Conservation (phyloP, 2,329 filamentous ascomycete species). For the Fonsecaea multimorphosa region DNA sequence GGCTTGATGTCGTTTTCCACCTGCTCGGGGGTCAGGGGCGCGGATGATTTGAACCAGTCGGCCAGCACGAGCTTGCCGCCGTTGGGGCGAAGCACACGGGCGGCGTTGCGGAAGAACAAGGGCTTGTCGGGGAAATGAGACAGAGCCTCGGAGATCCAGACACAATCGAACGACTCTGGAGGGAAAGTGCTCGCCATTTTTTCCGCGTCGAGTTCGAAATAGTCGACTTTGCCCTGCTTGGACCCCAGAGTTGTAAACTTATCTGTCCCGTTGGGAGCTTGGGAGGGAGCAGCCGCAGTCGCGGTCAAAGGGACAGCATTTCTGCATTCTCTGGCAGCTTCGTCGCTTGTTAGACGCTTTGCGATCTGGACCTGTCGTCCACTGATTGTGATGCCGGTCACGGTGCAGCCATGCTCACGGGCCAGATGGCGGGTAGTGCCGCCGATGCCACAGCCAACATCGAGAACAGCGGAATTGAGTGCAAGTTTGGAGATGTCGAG, state of each 20-base stretch:
- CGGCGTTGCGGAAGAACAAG: constrained; percentile 63
- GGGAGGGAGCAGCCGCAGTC: background rate
- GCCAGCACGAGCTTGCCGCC: constrained; percentile 64
- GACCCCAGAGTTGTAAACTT: constrained; percentile 50
- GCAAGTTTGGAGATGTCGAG: constrained; percentile 55
- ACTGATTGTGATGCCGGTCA: constrained; percentile 67
- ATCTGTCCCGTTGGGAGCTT: constrained; percentile 39
- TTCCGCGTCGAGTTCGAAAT: constrained; percentile 67
- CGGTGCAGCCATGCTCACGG: constrained; percentile 56
- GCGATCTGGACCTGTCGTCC: constrained; percentile 65
- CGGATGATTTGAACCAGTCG: constrained; percentile 67
- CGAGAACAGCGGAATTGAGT: constrained; percentile 53
- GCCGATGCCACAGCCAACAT: constrained; percentile 67
- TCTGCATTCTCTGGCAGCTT: background rate
- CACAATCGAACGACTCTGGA: constrained; percentile 57
- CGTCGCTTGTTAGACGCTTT: constrained; percentile 54
- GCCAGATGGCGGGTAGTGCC: constrained; percentile 65
- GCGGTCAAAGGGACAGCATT: background rate
- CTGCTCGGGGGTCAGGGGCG: constrained; percentile 52
- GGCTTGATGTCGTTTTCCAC: constrained; percentile 61
- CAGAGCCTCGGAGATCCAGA: constrained; percentile 68
- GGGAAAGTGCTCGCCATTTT: constrained; percentile 63
- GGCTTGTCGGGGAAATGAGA: constrained; percentile 66
- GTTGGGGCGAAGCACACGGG: constrained; percentile 52
- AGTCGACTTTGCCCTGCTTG: constrained; percentile 55